Percentiles rank a stretch among this genome's conserved stretches.
Evolutionary conservation across 768 basidiomycete genomes (phyloP).

Genomic region (Strobilomyces dryophilus): DNA sequence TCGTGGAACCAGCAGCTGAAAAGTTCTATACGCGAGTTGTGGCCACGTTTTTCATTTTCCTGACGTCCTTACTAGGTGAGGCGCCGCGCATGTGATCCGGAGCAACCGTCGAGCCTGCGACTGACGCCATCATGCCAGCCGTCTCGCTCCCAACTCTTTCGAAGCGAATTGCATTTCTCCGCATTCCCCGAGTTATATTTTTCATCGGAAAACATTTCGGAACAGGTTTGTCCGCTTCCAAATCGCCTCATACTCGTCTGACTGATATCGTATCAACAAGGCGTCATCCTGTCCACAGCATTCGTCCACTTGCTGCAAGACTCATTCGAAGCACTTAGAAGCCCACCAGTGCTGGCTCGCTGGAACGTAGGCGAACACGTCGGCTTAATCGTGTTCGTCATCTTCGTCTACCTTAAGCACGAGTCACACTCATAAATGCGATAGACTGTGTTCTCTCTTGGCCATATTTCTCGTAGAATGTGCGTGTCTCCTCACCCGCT

Average conservation of each 20-base stretch:
- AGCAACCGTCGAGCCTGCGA: neutral
- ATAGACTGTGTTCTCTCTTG: conserved; percentile 60
- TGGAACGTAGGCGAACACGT: conserved; percentile 57
- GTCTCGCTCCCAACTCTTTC: conserved; percentile 71
- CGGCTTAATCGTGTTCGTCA: conserved; percentile 71
- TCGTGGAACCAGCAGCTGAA: conserved; percentile 1
- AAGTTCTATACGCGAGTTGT: conserved; percentile 1
- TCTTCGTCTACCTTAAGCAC: neutral
- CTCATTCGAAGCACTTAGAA: conserved; percentile 58
- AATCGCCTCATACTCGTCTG: neutral
- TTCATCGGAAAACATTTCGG: conserved; percentile 89
- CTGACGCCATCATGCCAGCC: conserved; percentile 35
- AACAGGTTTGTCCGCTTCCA: conserved; percentile 43
- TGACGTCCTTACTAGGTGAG: conserved; percentile 63
- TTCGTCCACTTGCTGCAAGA: conserved; percentile 81
- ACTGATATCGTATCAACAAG: conserved; percentile 27
- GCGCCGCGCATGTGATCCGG: conserved; percentile 8
- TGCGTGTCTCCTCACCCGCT: conserved; percentile 31
- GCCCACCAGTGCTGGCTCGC: conserved; percentile 39
- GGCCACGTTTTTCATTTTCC: conserved; percentile 43
- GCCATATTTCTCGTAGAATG: conserved; percentile 80
- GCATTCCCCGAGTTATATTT: conserved; percentile 65
- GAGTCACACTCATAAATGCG: neutral
- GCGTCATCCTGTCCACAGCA: conserved; percentile 78
- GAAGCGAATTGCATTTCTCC: conserved; percentile 45